These are phyloP conservation scores for Lentinula boryana DNA, from an alignment of 768 basidiomycete genomes.

Conservation along the genomic window DNA sequence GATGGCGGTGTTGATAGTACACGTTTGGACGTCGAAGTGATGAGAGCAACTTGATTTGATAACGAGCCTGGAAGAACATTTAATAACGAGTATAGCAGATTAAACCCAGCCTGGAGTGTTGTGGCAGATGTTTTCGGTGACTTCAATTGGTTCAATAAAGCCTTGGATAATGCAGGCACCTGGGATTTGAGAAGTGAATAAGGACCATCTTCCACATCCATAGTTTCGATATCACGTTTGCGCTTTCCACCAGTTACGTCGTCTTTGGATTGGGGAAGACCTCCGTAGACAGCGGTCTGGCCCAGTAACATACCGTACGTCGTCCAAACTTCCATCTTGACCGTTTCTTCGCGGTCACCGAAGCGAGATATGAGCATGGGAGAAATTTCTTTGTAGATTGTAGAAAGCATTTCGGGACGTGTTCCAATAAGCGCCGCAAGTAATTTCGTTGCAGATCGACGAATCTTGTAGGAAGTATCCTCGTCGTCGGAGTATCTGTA, in stretches of 20 bases:
- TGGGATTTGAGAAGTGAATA: conserved; percentile 66
- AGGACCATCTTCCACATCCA: conserved; percentile 73
- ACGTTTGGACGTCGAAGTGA: conserved; percentile 58
- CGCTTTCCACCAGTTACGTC: conserved; percentile 57
- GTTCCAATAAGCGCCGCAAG: conserved; percentile 82
- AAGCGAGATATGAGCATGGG: conserved; percentile 89
- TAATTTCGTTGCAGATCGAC: conserved; percentile 89
- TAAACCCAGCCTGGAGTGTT: conserved; percentile 83
- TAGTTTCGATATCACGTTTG: conserved; percentile 71
- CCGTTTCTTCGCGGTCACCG: conserved; percentile 92
- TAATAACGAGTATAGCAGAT: conserved; percentile 68
- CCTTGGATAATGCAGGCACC: conserved; percentile 73
- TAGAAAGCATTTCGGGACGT: conserved; percentile 77
- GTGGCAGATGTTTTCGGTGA: conserved; percentile 69
- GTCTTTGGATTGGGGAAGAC: conserved; percentile 45
- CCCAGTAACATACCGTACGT: conserved; percentile 78
- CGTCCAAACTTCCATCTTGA: conserved; percentile 87
- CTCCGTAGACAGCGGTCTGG: conserved; percentile 80
- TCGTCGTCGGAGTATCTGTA: conserved; percentile 93
- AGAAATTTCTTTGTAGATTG: conserved; percentile 80
- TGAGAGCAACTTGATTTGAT: conserved; percentile 55
- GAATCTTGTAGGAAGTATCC: conserved; percentile 96
- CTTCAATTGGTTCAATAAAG: conserved; percentile 81
- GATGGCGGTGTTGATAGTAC: conserved; percentile 64
- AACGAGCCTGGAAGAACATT: conserved; percentile 81